phyloP scores from a whole-genome alignment of 805 yeast species.

The Candida manassasensis region DNA sequence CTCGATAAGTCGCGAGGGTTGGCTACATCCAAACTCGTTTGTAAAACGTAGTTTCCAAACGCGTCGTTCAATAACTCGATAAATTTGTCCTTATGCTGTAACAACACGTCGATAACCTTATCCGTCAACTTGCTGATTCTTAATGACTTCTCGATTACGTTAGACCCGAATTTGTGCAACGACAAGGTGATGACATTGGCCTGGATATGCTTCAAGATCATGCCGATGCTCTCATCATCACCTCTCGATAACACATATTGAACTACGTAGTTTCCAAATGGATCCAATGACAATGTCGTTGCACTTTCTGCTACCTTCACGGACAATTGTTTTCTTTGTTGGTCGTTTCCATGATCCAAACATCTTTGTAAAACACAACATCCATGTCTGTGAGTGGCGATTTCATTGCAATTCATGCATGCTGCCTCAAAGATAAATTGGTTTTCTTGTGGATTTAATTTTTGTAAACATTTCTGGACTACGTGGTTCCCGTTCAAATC shows the following conservation, averaged over 20 bases:
- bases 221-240: constrained; percentile 28
- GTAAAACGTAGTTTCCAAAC: constrained; percentile 56
- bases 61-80: constrained; percentile 50
- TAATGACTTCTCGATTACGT: constrained; percentile 54
- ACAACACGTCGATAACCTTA: constrained; percentile 39
- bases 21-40: constrained; percentile 56
- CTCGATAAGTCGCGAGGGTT: constrained; percentile 46
- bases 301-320: constrained; percentile 65
- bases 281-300: constrained; percentile 73
- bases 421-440: constrained; percentile 92
- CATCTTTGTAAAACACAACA: constrained; percentile 96
- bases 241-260: constrained; percentile 75
- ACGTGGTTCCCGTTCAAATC: constrained; percentile 97
- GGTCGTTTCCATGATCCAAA: constrained; percentile 76
- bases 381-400: constrained; percentile 95
- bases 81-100: constrained; percentile 31
- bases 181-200: constrained; percentile 41
- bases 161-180: constrained; percentile 59
- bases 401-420: constrained; percentile 61
- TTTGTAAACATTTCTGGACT: constrained; percentile 84
- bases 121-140: constrained; percentile 45
- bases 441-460: constrained; percentile 59
- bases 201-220: constrained; percentile 33
- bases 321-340: constrained; percentile 66
- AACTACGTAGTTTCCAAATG: constrained; percentile 95